Base-by-base conservation (phyloP, 2,329 filamentous ascomycete genomes). In the Furcasterigmium furcatum region DNA sequence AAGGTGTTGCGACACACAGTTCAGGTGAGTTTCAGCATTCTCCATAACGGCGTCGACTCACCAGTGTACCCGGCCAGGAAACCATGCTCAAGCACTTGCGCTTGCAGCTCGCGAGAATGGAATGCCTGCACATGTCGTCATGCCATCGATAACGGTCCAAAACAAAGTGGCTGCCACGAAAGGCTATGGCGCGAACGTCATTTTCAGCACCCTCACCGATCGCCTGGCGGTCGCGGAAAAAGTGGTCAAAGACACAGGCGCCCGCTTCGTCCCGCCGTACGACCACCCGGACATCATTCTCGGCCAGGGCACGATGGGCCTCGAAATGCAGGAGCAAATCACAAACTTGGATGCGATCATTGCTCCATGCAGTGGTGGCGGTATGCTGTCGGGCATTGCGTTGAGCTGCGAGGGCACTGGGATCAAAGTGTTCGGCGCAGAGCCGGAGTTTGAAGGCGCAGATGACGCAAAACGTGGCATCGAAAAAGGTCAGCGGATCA, bases 271-370 rank as follows among this genome's bases (percentile, higher is more conserved):
- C 5, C 91, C 91, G 44, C 91, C 94, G 0, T 96, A 96, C 62
- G 89, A 97, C 64, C 88, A 97, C 66, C 87, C 88, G 3, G 82
- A 96, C 63, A 91, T 96, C 53, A 87, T 97, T 46, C 79, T 96
- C 1, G 92, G 94, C 0, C 91, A 96, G 70, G 94, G 92, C n/a
- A 97, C 92, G 1, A 74, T 88, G 50, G 91, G 84, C 0, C 64
- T 96, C 5, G 94, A 99, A 65, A 66, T 96, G 27, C 84, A 91
- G 61, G 71, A 78, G 49, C 91, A 97, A 61, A 87, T 85, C 2
- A 64, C 61, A 40, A 64, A 67, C 0, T 68, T 91, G 1, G 75
- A 90, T 62, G 86, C 82, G 10, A 82, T 96, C 40, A 84, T 97
- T 21, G 80, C 89, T 1, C 91, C 91, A 0, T 85, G 90, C 58